phyloP scores from a whole-genome alignment of 2,329 filamentous ascomycete species.

The Seiridium cupressi region DNA sequence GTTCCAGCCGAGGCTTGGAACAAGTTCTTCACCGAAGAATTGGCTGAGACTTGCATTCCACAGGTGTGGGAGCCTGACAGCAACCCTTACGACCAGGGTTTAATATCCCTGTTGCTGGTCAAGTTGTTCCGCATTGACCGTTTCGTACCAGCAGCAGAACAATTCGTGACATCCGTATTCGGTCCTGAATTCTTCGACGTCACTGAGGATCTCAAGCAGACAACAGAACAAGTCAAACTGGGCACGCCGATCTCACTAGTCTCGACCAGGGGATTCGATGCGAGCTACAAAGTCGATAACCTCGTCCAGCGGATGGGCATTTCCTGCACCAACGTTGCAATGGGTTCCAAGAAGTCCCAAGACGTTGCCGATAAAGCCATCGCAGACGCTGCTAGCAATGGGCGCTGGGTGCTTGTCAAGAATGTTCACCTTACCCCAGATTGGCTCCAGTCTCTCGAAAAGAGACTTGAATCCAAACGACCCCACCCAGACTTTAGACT shows the following conservation, averaged over 20 bases:
- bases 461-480: slow-evolving; percentile 82
- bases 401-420: slow-evolving; percentile 97
- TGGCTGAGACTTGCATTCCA: slow-evolving; percentile 83
- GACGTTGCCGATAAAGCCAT: slow-evolving; percentile 95
- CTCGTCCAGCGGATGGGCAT: slow-evolving; percentile 82
- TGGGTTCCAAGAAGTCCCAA: slow-evolving; percentile 95
- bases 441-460: slow-evolving; percentile 96
- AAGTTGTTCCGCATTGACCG: slow-evolving; percentile 95
- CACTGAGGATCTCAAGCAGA: slow-evolving; percentile 80
- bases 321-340: slow-evolving; percentile 93
- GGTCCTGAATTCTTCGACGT: slow-evolving; percentile 79
- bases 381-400: slow-evolving; percentile 83
- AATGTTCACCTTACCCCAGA: slow-evolving; percentile 95
- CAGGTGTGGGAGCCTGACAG: slow-evolving; percentile 66
- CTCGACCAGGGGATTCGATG: slow-evolving; percentile 95
- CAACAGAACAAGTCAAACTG: slow-evolving; percentile 79
- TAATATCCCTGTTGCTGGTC: slow-evolving; percentile 83
- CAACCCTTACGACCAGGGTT: slow-evolving; percentile 69
- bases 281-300: slow-evolving; percentile 97
- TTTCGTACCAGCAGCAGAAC: slow-evolving; percentile 88
- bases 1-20: slow-evolving; percentile 69
- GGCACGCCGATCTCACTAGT: slow-evolving; percentile 86
- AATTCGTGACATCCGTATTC: slow-evolving; percentile 86
- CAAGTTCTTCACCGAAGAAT: slow-evolving; percentile 78
- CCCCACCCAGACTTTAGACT: slow-evolving; percentile 90